A percentile compares a stretch with the other conserved stretches of the same genome.
Evolutionary conservation across 2,329 filamentous ascomycete species (phyloP).

Genomic region (Coniochaeta sp.): DNA sequence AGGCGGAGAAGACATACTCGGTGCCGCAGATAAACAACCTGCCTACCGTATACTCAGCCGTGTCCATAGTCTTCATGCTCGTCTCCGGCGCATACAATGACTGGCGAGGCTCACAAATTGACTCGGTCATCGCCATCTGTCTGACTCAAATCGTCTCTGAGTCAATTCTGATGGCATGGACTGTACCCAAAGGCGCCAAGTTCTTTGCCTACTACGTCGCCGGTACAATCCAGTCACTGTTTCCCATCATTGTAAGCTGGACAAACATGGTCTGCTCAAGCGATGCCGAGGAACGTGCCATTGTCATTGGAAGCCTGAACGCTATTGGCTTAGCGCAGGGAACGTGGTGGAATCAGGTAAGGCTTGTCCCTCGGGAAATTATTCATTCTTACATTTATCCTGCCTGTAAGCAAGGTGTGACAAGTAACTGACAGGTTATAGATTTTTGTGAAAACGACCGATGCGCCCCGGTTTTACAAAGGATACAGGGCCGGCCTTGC

Average conservation of each 20-base stretch:
- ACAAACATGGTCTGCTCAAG: constrained; percentile 16
- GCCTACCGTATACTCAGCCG: constrained; percentile 19
- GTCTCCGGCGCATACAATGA: constrained; percentile 13
- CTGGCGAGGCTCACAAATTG: constrained; percentile 10
- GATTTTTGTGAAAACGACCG: constrained; percentile 16
- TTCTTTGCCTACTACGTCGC: constrained; percentile 15
- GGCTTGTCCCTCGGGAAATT: background rate
- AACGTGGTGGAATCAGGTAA: constrained; percentile 13
- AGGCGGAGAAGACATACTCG: constrained; percentile 11
- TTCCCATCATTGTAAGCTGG: constrained; percentile 15
- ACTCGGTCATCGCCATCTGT: constrained; percentile 10
- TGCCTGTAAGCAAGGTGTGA: background rate
- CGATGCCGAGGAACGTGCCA: constrained; percentile 18
- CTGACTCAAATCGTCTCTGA: constrained; percentile 12
- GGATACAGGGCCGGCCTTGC: constrained; percentile 13
- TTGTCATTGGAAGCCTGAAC: constrained; percentile 16
- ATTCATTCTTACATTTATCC: background rate
- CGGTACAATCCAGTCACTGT: constrained; percentile 13
- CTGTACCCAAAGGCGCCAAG: constrained; percentile 8
- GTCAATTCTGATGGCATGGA: constrained; percentile 10
- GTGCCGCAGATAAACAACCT: constrained; percentile 14
- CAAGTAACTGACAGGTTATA: background rate
- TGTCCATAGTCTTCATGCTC: constrained; percentile 19
- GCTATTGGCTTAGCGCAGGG: constrained; percentile 14
- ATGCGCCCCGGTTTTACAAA: constrained; percentile 12